A percentile compares a stretch with the other conserved stretches of the same genome.
These are phyloP conservation scores for Telopea speciosissima DNA, from an alignment of 177 flowering plant genomes.

Conservation along the genomic window DNA sequence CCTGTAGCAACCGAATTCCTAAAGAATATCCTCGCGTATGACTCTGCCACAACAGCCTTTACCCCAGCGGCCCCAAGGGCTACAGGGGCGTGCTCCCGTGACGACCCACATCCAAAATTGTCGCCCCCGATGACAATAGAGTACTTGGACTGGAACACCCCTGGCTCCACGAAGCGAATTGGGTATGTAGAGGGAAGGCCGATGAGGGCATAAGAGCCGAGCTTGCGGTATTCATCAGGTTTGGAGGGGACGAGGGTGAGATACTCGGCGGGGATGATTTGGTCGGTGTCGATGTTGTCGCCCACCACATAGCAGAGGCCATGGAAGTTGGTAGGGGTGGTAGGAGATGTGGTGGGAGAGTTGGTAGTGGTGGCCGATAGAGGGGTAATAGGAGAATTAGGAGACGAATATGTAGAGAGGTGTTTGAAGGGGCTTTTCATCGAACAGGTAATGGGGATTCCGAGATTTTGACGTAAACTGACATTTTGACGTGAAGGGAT, in stretches of 20 bases:
- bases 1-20: constrained; percentile 90
- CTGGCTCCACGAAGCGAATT: constrained; percentile 57
- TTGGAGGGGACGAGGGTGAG: constrained; percentile 90
- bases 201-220: constrained; percentile 71
- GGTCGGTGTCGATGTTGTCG: constrained; percentile 95
- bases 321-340: constrained; percentile 50
- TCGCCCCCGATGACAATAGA: constrained; percentile 68
- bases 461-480: not conserved
- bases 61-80: constrained; percentile 84
- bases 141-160: constrained; percentile 42
- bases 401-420: not conserved
- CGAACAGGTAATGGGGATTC: constrained; percentile 9
- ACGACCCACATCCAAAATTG: constrained; percentile 93
- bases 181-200: constrained; percentile 67
- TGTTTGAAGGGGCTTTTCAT: constrained; percentile 16
- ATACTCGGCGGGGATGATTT: constrained; percentile 94
- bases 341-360: constrained; percentile 12
- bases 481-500: no score
- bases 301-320: constrained; percentile 82
- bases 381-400: constrained; percentile 7
- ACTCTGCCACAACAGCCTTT: constrained; percentile 79
- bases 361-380: constrained; percentile 14
- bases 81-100: constrained; percentile 94
- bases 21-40: constrained; percentile 87
- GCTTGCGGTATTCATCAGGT: constrained; percentile 79